Base-by-base conservation (phyloP, 345 rosid genomes). In the Streptanthus diversifolius region DNA sequence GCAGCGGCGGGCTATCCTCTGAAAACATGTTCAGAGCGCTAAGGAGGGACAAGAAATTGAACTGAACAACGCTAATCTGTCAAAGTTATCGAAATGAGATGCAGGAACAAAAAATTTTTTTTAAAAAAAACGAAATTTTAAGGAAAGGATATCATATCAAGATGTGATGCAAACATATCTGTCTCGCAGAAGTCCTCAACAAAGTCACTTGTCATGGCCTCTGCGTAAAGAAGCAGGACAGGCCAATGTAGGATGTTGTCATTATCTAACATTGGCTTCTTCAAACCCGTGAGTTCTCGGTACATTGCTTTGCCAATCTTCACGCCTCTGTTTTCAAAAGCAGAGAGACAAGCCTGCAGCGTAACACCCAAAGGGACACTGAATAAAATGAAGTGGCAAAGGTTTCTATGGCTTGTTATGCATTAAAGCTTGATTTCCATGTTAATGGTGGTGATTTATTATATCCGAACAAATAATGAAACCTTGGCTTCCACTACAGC, bases 131-230 rank as follows among this genome's bases (percentile, higher is more conserved):
- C 21, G 27, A 39, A 54, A 25, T n/a, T 5, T 30, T 15, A 18
- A 24, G 9, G 63, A 73, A 86, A 74, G 97, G 97, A 93, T 91
- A 93, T 91, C 82, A 85, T 76, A 72, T 91, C 96, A 66, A 93
- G 92, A 83, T 93, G 96, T 18, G 82, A 75, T 12, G 91, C 79
- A 80, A 93, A 83, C 88, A 85, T 80, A 81, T 93, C 97, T 0
- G 83, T 89, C 75, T 93, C 97, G 33, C 88, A 85, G 80, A 91
- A 93, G 77, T 85, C 93, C 82, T 93, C 95, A 5, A 93, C 83
- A 60, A 93, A 89, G 81, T 93, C 97, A 67, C 95, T 89, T 58
- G 95, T 84, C 93, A 93, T 89, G 71, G 85, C 90, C 78, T 93
- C 98, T 22, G 93, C 90, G 63, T 91, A 93, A 58, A 93, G 82